Evolutionary conservation across 2,329 filamentous ascomycete genomes (phyloP).

Genomic region (Ascochyta pisi): DNA sequence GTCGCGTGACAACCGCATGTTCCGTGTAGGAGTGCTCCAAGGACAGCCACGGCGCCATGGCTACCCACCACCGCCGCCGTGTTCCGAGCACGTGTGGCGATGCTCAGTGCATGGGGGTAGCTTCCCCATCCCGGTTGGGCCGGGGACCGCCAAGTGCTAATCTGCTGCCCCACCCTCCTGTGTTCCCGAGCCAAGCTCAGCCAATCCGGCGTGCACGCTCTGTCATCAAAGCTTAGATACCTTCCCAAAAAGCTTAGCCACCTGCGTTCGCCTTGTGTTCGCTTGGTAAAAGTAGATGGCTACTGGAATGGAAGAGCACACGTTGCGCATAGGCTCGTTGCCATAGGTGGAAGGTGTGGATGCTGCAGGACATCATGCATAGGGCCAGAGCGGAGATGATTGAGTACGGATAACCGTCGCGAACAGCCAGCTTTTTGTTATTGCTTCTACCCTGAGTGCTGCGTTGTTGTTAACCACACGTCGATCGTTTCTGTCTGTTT

Average conservation of each 20-base stretch:
- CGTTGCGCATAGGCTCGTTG: not conserved
- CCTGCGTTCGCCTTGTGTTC: not conserved
- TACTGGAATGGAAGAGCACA: not conserved
- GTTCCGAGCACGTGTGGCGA: not conserved
- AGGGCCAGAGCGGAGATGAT: not conserved
- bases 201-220: constrained; percentile 28
- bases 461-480: not conserved
- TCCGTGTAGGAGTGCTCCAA: too few relatives aligned
- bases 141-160: constrained; percentile 15
- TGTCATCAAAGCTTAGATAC: constrained; percentile 25
- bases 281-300: not conserved
- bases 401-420: not conserved
- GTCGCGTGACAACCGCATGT: too few relatives aligned
- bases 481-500: not conserved
- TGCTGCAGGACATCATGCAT: not conserved
- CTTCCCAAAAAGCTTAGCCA: constrained; percentile 31
- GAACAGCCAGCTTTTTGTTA: not conserved
- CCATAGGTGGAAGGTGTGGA: constrained; percentile 4
- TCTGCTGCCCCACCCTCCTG: constrained; percentile 1
- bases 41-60: not conserved
- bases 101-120: not conserved
- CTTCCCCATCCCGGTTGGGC: not conserved
- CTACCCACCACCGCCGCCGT: not conserved
- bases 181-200: constrained; percentile 3
- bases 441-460: not conserved